These are phyloP conservation scores for Corymbia citriodora DNA, from an alignment of 441 rosid species.

Conservation along the genomic window DNA sequence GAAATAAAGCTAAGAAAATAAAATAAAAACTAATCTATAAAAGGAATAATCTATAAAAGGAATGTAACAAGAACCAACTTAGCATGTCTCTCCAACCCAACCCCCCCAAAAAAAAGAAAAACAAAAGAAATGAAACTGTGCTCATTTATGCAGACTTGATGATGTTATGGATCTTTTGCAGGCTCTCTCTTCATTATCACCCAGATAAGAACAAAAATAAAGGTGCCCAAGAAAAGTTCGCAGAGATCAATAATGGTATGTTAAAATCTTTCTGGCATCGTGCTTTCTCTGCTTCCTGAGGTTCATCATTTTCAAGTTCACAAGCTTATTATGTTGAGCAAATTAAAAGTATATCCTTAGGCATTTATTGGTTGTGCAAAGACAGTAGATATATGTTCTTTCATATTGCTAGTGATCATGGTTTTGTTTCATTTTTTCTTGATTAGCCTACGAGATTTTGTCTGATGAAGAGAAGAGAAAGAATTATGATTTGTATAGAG, in stretches of 20 bases:
- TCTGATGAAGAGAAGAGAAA: conserved; percentile 89
- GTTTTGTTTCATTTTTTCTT: conserved; percentile 10
- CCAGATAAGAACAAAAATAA: conserved; percentile 89
- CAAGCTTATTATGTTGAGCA: background rate
- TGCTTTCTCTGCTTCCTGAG: background rate
- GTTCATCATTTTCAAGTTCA: background rate
- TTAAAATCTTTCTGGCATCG: background rate
- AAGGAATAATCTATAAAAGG: too few species aligned
- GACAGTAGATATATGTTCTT: background rate
- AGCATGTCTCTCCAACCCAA: background rate
- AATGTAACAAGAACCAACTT: too few species aligned
- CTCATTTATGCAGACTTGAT: background rate
- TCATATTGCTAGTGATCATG: background rate
- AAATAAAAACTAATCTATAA: too few species aligned
- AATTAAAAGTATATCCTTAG: background rate
- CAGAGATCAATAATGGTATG: conserved; percentile 90
- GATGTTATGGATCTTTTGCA: conserved; percentile 13
- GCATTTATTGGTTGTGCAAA: background rate
- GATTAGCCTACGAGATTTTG: conserved; percentile 84
- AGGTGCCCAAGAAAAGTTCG: conserved; percentile 79
- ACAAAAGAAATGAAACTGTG: background rate
- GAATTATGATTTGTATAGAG: conserved; percentile 84
- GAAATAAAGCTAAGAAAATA: too few species aligned
- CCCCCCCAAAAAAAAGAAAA: background rate
- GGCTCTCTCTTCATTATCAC: conserved; percentile 83